phyloP scores from a whole-genome alignment of 768 basidiomycete genomes.

The Crucibulum laeve region DNA sequence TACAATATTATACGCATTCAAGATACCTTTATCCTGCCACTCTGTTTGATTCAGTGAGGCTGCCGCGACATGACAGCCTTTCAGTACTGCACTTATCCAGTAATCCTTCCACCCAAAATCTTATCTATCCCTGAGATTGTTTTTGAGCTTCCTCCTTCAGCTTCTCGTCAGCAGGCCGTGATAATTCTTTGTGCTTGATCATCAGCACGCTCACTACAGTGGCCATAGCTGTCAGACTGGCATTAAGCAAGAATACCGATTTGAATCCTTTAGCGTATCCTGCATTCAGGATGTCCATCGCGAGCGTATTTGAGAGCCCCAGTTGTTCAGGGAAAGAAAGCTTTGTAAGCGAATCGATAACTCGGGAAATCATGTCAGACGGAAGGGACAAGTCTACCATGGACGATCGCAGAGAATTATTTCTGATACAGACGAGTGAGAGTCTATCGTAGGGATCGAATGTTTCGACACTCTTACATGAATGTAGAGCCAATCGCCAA shows the following conservation, averaged over 20 bases:
- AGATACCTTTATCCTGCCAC: too few species aligned
- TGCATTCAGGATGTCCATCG: constrained; percentile 35
- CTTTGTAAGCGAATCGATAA: constrained; percentile 45
- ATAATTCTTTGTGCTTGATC: constrained; percentile 60
- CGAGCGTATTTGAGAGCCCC: constrained; percentile 31
- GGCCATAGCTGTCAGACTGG: constrained; percentile 47
- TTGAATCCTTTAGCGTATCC: constrained; percentile 60
- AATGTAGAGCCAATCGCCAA: constrained; percentile 60
- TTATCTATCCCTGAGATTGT: too few species aligned
- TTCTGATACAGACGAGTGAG: too few species aligned
- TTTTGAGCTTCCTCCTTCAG: constrained; percentile 44
- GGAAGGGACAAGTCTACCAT: constrained; percentile 35
- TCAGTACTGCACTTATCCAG: too few species aligned
- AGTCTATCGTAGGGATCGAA: too few species aligned
- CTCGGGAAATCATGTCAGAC: constrained; percentile 27
- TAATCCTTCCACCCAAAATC: too few species aligned
- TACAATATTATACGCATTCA: too few species aligned
- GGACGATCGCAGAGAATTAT: constrained; percentile 41
- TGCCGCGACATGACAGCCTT: too few species aligned
- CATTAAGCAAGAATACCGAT: constrained; percentile 58
- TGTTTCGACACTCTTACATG: too few species aligned
- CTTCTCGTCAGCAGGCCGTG: constrained; percentile 51
- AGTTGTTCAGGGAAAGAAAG: constrained; percentile 25
- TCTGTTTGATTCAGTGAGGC: too few species aligned
- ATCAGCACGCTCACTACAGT: constrained; percentile 52